phyloP scores from a whole-genome alignment of 345 rosid genomes.

The Corchorus olitorius region DNA sequence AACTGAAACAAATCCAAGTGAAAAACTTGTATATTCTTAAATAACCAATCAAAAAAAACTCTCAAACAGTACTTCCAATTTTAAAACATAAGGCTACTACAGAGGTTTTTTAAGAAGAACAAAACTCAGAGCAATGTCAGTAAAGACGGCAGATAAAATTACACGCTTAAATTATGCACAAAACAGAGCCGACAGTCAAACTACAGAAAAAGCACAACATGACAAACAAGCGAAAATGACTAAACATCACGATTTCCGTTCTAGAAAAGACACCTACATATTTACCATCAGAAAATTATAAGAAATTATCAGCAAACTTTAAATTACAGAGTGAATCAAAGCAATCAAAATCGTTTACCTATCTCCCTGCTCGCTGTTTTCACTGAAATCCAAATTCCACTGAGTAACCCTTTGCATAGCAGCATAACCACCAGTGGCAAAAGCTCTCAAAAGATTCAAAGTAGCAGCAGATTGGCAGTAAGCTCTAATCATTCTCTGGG shows the following conservation, averaged over 20 bases:
- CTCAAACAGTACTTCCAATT: neutral
- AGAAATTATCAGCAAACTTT: neutral
- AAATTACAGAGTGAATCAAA: neutral
- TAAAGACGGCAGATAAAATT: too few species aligned
- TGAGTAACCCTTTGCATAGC: slow-evolving; percentile 86
- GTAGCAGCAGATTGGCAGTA: slow-evolving; percentile 81
- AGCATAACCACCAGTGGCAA: slow-evolving; percentile 83
- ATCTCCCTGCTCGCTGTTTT: slow-evolving; percentile 73
- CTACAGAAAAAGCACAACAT: neutral
- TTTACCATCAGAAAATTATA: neutral
- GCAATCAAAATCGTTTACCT: slow-evolving; percentile 38
- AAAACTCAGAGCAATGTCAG: too few species aligned
- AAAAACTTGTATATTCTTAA: neutral
- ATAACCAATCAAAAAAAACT: neutral
- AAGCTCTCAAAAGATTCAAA: slow-evolving; percentile 73
- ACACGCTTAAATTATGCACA: too few species aligned
- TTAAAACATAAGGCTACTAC: slow-evolving; percentile 4
- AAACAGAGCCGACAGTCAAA: neutral
- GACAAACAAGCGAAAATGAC: slow-evolving; percentile 11
- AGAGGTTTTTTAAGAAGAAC: neutral
- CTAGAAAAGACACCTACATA: neutral
- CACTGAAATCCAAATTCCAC: slow-evolving; percentile 78
- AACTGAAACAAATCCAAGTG: neutral
- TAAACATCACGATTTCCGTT: neutral
- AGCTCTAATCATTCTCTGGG: slow-evolving; percentile 72